Evolutionary conservation across 1,139 yeast species (phyloP).

Genomic region (Protomyces lactucae-debilis): DNA sequence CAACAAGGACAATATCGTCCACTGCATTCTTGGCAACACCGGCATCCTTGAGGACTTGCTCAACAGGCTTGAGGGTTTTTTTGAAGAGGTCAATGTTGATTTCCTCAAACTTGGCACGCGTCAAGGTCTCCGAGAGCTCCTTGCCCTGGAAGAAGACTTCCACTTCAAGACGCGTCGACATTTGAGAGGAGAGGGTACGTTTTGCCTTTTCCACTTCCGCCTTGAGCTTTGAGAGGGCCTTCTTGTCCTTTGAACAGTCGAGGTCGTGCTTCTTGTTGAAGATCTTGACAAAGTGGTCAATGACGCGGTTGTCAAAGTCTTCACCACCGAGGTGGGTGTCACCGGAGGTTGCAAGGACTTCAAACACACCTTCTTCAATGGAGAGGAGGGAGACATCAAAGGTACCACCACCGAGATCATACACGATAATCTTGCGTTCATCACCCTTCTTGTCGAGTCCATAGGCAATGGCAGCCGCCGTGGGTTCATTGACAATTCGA

Average conservation of each 20-base stretch:
- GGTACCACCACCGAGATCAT: constrained; percentile 94
- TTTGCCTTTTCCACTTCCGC: constrained; percentile 96
- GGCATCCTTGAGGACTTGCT: constrained; percentile 84
- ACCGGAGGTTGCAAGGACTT: constrained; percentile 89
- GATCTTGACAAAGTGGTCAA: constrained; percentile 74
- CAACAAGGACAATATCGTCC: constrained; percentile 89
- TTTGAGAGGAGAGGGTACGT: constrained; percentile 87
- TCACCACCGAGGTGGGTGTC: constrained; percentile 97
- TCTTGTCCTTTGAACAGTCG: constrained; percentile 67
- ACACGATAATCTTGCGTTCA: constrained; percentile 83
- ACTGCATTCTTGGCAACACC: constrained; percentile 75
- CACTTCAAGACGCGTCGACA: constrained; percentile 84
- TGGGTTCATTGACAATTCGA: constrained; percentile 95
- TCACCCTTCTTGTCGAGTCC: constrained; percentile 88
- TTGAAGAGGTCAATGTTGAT: constrained; percentile 79
- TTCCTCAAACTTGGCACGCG: constrained; percentile 95
- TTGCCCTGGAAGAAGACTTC: constrained; percentile 94
- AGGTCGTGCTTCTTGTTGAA: constrained; percentile 84
- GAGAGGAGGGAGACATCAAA: constrained; percentile 85
- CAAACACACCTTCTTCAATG: constrained; percentile 90
- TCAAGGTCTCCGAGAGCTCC: constrained; percentile 85
- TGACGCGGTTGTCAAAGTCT: constrained; percentile 87
- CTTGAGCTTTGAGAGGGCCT: constrained; percentile 84
- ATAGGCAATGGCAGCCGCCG: constrained; percentile 97
- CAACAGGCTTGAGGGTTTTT: constrained; percentile 88